Base-by-base conservation (phyloP, 2,329 filamentous ascomycete species). In the Exophiala sideris region DNA sequence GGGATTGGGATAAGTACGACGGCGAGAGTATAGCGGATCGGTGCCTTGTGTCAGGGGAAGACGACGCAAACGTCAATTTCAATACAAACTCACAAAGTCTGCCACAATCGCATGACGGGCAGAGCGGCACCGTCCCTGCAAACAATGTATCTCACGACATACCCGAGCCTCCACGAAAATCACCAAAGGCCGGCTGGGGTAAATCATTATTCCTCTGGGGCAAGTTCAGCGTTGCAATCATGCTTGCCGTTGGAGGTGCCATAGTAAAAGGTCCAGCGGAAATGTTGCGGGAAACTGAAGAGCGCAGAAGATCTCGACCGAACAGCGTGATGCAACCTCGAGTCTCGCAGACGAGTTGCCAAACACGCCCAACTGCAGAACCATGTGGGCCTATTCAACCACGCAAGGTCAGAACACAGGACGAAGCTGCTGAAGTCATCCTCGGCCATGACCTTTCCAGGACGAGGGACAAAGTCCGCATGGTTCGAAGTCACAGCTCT, bases 231-330 rank as follows among this genome's bases (percentile, higher is more conserved):
- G 63, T 77, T 46, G 74, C 74, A 11, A 66, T 79, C 40, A 71
- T 75, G 38, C 67, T 78, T 54, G 76, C 76, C 10, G 68, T 79
- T 40, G 75, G 75, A n/a, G 67, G 75, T 2, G 76, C 76, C 6
- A 68, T 79, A 40, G 72, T 69, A 46, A 67, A 76, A 48, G 76
- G 76, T 2, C 76, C 76, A 12, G 73, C 65, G 12, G 68, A 65
- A 47, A 64, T 77, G 57, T 52, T 77, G 42, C 56, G 48, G 10
- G 61, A 66, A 3, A 55, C 54, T 21, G 59, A 60, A 16, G 57
- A 59, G 11, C 41, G 52, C 20, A 48, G 51, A 40, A 34, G 52
- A 21, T 60, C 57, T n/a, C 48, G 52, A 18, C 45, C 33, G 18
- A 52, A 45, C 36, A 57, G 54, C 29, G 41, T 48, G 16, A 36